Evolutionary conservation across 2,329 filamentous ascomycete species (phyloP).

Genomic region (Amphichorda felina): DNA sequence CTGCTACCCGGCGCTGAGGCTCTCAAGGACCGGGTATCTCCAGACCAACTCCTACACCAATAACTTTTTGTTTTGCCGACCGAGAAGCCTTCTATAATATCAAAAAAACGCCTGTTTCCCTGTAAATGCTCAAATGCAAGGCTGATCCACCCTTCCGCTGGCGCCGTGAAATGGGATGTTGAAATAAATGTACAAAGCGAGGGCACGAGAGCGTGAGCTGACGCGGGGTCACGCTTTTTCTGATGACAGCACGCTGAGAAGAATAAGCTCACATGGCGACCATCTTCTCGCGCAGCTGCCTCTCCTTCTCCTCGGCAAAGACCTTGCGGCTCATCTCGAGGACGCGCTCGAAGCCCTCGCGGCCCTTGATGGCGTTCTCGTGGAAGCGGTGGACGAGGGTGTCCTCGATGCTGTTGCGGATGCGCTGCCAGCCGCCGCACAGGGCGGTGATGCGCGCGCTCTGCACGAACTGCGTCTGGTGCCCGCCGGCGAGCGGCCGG

Average conservation of each 20-base stretch:
- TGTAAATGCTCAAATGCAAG: constrained; percentile 1
- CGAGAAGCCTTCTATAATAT: not conserved
- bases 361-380: constrained; percentile 83
- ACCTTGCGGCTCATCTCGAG: constrained; percentile 86
- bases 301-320: constrained; percentile 79
- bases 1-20: no score
- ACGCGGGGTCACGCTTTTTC: no score
- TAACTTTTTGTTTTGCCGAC: not conserved
- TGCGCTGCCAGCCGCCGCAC: constrained; percentile 93
- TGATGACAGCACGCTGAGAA: no score
- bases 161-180: not conserved
- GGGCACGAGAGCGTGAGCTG: no score
- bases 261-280: not conserved
- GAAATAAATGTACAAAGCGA: not conserved
- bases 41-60: not conserved
- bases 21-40: not conserved
- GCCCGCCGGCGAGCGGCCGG: constrained; percentile 40
- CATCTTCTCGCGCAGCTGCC: constrained; percentile 16
- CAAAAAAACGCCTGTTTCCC: not conserved
- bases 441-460: constrained; percentile 87
- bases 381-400: constrained; percentile 77
- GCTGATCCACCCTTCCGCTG: not conserved
- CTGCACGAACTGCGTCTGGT: constrained; percentile 73
- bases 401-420: constrained; percentile 94
- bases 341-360: constrained; percentile 91